These are phyloP conservation scores for Lyophyllum semitale DNA, from an alignment of 768 basidiomycete genomes.

Conservation along the genomic window DNA sequence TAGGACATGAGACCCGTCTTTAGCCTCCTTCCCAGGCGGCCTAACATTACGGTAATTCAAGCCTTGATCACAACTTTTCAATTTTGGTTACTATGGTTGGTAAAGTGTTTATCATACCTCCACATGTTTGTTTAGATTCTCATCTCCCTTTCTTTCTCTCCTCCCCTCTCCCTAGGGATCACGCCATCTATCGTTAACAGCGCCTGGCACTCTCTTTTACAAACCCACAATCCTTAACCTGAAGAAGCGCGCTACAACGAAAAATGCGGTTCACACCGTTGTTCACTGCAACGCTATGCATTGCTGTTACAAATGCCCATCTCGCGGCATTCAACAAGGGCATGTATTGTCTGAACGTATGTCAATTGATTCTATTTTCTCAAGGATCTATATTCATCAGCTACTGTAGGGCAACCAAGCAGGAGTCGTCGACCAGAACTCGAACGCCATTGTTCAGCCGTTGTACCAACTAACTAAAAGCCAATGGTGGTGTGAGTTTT, in stretches of 20 bases:
- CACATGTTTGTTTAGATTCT: no score
- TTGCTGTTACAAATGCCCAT: conserved; percentile 35
- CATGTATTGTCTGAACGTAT: conserved; percentile 51
- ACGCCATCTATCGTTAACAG: background rate
- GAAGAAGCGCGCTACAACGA: background rate
- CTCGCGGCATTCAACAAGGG: conserved; percentile 41
- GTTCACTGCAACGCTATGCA: conserved; percentile 6
- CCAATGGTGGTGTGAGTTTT: conserved; percentile 48
- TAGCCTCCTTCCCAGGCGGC: no score
- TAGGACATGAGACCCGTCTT: no score
- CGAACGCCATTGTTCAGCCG: conserved; percentile 38
- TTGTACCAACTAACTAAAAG: conserved; percentile 41
- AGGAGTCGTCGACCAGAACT: conserved; percentile 36
- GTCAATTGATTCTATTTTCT: no score
- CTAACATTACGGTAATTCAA: no score
- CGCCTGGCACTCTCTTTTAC: conserved; percentile 13
- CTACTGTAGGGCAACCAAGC: conserved; percentile 28
- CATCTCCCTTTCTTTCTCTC: background rate
- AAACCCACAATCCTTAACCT: conserved; percentile 14
- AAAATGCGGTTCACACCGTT: conserved; percentile 8
- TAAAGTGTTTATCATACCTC: no score
- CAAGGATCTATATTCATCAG: background rate
- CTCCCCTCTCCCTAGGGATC: background rate
- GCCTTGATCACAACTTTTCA: no score
- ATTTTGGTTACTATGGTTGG: no score